These are phyloP conservation scores for Mortierella sp. DNA, from an alignment of 371 early-diverging fungal species.

Conservation along the genomic window DNA sequence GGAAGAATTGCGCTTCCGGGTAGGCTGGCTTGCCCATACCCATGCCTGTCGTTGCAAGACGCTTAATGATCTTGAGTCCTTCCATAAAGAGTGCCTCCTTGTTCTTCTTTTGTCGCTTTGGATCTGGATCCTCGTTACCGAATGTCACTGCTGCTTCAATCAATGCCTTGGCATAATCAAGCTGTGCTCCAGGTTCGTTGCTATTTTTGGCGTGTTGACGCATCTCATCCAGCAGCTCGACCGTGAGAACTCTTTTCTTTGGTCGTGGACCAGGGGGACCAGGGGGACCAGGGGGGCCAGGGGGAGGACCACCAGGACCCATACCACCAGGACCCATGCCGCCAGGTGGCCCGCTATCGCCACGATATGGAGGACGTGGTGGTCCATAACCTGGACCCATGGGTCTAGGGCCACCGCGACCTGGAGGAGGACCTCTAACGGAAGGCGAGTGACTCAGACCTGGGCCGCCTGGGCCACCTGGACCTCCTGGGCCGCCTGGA, in stretches of 20 bases:
- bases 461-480: conserved; percentile 19
- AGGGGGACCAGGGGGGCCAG: not conserved
- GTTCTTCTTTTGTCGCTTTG: conserved; percentile 73
- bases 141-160: conserved; percentile 64
- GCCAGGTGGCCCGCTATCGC: no score
- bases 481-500: conserved; percentile 19
- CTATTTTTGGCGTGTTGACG: conserved; percentile 78
- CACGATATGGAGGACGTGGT: conserved; percentile 41
- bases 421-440: conserved; percentile 40
- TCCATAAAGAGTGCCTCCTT: conserved; percentile 76
- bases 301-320: conserved; percentile 3
- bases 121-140: conserved; percentile 70
- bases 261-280: conserved; percentile 13
- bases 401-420: conserved; percentile 38
- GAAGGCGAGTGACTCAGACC: conserved; percentile 37
- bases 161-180: conserved; percentile 85
- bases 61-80: conserved; percentile 83
- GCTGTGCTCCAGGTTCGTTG: conserved; percentile 79
- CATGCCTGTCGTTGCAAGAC: conserved; percentile 70
- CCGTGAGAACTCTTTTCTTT: conserved; percentile 56
- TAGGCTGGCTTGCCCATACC: conserved; percentile 75
- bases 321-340: no score
- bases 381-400: conserved; percentile 43
- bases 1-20: conserved; percentile 91
- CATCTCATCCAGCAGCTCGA: conserved; percentile 79